Evolutionary conservation across 768 basidiomycete species (phyloP), one percentile per base, ranked within the genome.

Genomic region (Macrocybe gigantea): DNA sequence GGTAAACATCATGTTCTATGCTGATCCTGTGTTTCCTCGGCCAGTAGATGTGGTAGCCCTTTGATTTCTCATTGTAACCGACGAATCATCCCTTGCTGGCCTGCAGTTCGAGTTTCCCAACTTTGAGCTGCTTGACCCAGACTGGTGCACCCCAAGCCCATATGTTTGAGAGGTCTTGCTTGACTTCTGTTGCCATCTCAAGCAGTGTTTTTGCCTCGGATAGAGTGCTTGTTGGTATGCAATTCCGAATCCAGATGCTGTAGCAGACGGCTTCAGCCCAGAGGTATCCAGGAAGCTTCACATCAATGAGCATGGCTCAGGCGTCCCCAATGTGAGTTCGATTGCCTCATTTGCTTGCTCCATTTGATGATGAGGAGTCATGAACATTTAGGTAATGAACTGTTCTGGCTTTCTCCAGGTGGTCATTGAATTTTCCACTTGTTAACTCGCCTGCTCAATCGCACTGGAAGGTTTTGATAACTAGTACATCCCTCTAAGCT

Each of bases 371-470:
- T 10, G 68, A 65, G 12, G 60, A 59, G 52, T 69, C 58, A 40
- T 67, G 64, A 15, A 65, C 60, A 2, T 60, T 67, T 15, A 67
- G 60, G 33, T 67, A 60, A 14, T 54, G 56, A 41, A 54, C 42
- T 0, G 65, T 70, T 2, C 68, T 63, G n/a, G 56, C 41, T 2
- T 38, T 30, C 6, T 53, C 49, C 7, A 64, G 59, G 46, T 65
- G 53, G 3, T 51, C 49, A 6, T 41, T 51, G 38, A 71, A 57
- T 6, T 56, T 50, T 0, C 57, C 35, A 14, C 53, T 53, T 31
- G 60, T 39, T 33, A 62, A 70, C 41, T 72, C 64, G 5, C 64
- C 60, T 0, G 71, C 64, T 2, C 61, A 52, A 53, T 72, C 66
- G 0, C 53, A 55, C 15, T 56, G 61, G 1, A 71, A 35, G 0